phyloP scores from a whole-genome alignment of 768 basidiomycete species.

The Lactarius indigo region DNA sequence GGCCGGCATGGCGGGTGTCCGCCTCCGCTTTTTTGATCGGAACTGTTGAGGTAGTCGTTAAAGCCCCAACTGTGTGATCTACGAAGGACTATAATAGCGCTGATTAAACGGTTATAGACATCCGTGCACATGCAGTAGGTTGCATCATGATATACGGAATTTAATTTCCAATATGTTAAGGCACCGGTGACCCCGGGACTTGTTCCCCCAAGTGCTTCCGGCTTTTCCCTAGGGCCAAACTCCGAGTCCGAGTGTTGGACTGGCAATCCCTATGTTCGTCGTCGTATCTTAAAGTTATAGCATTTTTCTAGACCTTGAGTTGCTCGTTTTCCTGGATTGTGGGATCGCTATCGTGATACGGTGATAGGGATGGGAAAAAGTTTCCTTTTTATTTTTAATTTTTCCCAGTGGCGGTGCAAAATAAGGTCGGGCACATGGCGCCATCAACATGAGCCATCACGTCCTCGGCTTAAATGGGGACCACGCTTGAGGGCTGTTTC shows the following conservation, averaged over 20 bases:
- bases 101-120: too few species aligned
- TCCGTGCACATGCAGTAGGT: neutral
- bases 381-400: neutral
- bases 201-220: too few species aligned
- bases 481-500: neutral
- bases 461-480: neutral
- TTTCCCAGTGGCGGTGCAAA: neutral
- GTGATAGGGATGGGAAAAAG: neutral
- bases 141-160: neutral
- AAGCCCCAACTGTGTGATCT: too few species aligned
- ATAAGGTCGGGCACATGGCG: neutral
- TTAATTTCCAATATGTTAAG: neutral
- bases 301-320: neutral
- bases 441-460: neutral
- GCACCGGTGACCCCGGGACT: neutral
- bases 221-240: neutral
- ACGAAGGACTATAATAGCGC: too few species aligned
- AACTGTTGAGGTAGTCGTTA: too few species aligned
- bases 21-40: too few species aligned
- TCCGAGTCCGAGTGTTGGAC: neutral
- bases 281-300: neutral
- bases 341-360: neutral
- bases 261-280: neutral
- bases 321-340: neutral
- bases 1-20: too few species aligned